Evolutionary conservation across 768 basidiomycete genomes (phyloP), one percentile per base, ranked within the genome.

Genomic region (Epithele typhae): DNA sequence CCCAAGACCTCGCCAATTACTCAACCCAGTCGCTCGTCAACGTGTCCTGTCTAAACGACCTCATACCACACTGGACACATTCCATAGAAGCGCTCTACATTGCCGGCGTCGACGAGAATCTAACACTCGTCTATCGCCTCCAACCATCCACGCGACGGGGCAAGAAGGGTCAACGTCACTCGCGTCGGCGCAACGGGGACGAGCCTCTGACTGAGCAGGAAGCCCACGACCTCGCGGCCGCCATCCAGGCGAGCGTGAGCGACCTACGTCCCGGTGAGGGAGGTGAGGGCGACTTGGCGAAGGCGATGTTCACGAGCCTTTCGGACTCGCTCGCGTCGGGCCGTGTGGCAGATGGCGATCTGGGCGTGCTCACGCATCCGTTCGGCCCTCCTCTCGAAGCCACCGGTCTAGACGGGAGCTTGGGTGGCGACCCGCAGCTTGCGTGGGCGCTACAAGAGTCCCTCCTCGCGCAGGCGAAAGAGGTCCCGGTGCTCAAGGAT

Each of bases 91-190:
- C 46, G 36, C 54, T 62, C 39, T 45, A 46, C 44, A 46, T 73
- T 25, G 30, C 34, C 3, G 58, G 64, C 18, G 64, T 82, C 11
- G 68, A 76, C 44, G 57, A 60, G 4, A 64, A 59, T 19, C 61
- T 82, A 37, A 68, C 76, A 45, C 52, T 82, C 25, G 63, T 80
- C 1, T 85, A 85, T 57, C 78, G 79, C 22, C 41, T 43, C 5
- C 59, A 59, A 46, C 44, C 14, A 39, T 46, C 3, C 10, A 30
- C 9, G 2, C 40, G n/a, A 10, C 25, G 10, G 25, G 12, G 40
- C 12, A 25, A 25, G 15, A 14, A 9, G n/a, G 33, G 21, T 17
- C 9, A 34, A 38, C 51, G 25, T 6, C 14, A 40, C 17, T 12
- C 23, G 5, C 43, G 38, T 15, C 46, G 49, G 15, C n/a, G 8